A percentile compares a stretch with the other conserved stretches of the same genome.
Conservation (phyloP, 768 basidiomycete species). For the Neoboletus subvelutipes region DNA sequence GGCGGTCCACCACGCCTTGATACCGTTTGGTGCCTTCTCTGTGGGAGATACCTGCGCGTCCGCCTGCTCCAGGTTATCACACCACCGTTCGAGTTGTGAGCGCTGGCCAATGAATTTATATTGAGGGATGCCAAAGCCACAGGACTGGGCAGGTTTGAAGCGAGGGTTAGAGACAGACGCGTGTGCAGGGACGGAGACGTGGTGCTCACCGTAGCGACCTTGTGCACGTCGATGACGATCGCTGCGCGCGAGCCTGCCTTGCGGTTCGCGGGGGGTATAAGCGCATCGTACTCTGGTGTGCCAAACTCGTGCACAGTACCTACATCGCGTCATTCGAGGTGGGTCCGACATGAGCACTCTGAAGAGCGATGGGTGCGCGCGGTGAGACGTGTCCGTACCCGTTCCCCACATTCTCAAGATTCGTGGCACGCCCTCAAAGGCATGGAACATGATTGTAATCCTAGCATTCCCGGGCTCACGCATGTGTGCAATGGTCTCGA, state of each 20-base stretch:
- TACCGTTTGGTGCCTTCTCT: slow-evolving; percentile 38
- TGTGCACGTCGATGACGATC: slow-evolving; percentile 60
- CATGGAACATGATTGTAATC: slow-evolving; percentile 60
- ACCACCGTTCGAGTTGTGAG: slow-evolving; percentile 47
- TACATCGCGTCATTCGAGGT: slow-evolving; percentile 19
- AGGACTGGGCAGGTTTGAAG: slow-evolving; percentile 47
- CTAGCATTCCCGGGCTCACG: slow-evolving; percentile 56
- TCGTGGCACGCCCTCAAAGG: slow-evolving; percentile 58
- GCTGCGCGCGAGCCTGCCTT: slow-evolving; percentile 58
- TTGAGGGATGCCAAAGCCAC: slow-evolving; percentile 63
- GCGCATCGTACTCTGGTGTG: slow-evolving; percentile 54
- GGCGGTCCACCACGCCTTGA: slow-evolving; percentile 54
- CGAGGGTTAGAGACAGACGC: background rate
- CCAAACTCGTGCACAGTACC: slow-evolving; percentile 64
- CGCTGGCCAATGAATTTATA: slow-evolving; percentile 59
- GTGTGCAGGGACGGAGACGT: background rate
- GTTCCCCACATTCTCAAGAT: slow-evolving; percentile 61
- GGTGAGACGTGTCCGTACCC: slow-evolving; percentile 35
- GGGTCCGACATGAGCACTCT: background rate
- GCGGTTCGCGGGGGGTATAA: slow-evolving; percentile 46
- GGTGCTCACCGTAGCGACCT: slow-evolving; percentile 48
- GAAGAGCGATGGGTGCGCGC: background rate
- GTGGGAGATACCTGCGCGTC: slow-evolving; percentile 33
- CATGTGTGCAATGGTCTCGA: slow-evolving; percentile 60
- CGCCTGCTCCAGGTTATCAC: slow-evolving; percentile 41